Evolutionary conservation across 352 stramenopile species (phyloP), one percentile per base, ranked within the genome.

Genomic region (Pilasporangium apinafurcum): DNA sequence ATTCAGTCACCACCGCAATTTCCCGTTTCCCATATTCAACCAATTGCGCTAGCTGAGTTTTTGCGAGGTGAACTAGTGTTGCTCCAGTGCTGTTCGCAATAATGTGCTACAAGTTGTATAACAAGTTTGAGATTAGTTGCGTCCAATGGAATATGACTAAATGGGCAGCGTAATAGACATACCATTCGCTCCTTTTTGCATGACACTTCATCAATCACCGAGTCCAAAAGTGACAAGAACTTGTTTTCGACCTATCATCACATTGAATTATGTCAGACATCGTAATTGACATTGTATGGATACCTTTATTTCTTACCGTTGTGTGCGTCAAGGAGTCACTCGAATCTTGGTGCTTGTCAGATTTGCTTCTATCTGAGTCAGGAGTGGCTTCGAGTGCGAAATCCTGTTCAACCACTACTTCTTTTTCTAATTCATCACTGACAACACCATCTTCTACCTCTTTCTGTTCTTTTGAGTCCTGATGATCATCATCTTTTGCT

Each of bases 81-180:
- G 74, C 77, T 4, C 77, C 77, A 0, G 77, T 90, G 30, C 67
- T 87, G 53, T 84, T 86, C 0, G 71, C 71, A 2, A 90, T 79
- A 27, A 90, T 36, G 9, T 72, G 55, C 38, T 75, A 34, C 10
- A 40, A 51, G 9, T 18, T 5, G 12, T 5, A 18, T 12, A 12
- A n/a, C n/a, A n/a, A n/a, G n/a, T n/a, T n/a, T n/a, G n/a, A n/a
- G n/a, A n/a, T n/a, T n/a, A n/a, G n/a, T n/a, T n/a, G n/a, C n/a
- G n/a, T n/a, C n/a, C n/a, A n/a, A n/a, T n/a, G n/a, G n/a, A n/a
- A n/a, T n/a, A n/a, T n/a, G n/a, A n/a, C n/a, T n/a, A n/a, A n/a
- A n/a, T n/a, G n/a, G n/a, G n/a, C n/a, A n/a, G n/a, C n/a, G n/a
- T 5, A n/a, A 43, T 5, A 7, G 27, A 37, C 51, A 18, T 52